These are phyloP conservation scores for Sindora glabra DNA, from an alignment of 306 rosid genomes.

Conservation along the genomic window DNA sequence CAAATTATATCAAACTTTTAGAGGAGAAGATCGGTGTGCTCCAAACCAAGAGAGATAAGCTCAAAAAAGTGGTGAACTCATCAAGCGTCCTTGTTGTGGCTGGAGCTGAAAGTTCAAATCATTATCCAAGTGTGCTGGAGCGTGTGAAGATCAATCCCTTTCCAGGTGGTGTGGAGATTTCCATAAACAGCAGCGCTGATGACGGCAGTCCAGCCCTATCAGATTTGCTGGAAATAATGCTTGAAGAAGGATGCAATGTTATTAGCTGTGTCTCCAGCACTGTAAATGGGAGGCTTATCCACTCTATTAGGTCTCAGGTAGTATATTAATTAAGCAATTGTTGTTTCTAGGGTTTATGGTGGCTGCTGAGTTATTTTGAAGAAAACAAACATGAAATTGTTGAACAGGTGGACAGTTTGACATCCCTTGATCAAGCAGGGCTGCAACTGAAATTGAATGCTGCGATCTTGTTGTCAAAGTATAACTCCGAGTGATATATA, in stretches of 20 bases:
- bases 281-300: conserved; percentile 20
- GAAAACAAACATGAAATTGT: neutral
- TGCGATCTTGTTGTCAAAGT: conserved; percentile 7
- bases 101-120: neutral
- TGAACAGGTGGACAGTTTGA: conserved; percentile 24
- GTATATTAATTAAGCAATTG: too few species aligned
- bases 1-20: conserved; percentile 16
- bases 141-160: conserved; percentile 6
- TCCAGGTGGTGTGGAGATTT: conserved; percentile 18
- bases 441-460: conserved; percentile 17
- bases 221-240: conserved; percentile 13
- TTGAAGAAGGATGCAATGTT: conserved; percentile 28
- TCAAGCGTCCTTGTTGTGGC: neutral
- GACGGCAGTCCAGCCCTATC: conserved; percentile 4
- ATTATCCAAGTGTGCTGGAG: neutral
- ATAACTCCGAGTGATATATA: neutral
- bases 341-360: too few species aligned
- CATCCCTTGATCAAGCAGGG: conserved; percentile 15
- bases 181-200: conserved; percentile 2
- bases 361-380: too few species aligned
- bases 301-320: conserved; percentile 21
- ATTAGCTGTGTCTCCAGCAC: conserved; percentile 16
- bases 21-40: conserved; percentile 15
- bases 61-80: neutral
- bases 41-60: conserved; percentile 19